A percentile compares a stretch with the other conserved stretches of the same genome.
Conservation (phyloP, 1,284 basidiomycete species). For the Leccinum pachyderme region DNA sequence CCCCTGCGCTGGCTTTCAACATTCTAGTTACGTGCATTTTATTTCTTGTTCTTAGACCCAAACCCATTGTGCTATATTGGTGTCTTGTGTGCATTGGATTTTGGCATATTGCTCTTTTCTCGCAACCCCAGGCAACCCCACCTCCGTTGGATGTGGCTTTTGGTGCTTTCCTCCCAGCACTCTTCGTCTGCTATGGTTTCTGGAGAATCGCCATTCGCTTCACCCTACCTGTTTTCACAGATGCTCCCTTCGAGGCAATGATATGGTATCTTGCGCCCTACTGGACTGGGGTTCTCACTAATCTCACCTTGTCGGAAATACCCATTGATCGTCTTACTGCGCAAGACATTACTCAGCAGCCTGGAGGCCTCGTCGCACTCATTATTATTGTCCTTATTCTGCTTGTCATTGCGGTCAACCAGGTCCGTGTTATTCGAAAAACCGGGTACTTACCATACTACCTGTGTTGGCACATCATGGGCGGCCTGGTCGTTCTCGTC, state of each 20-base stretch:
- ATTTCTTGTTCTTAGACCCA: conserved; percentile 73
- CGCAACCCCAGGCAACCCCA: conserved; percentile 69
- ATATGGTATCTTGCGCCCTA: conserved; percentile 77
- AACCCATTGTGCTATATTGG: conserved; percentile 71
- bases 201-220: conserved; percentile 79
- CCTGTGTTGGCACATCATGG: conserved; percentile 64
- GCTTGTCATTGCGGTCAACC: conserved; percentile 62
- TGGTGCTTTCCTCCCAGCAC: conserved; percentile 71
- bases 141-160: conserved; percentile 71
- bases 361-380: conserved; percentile 71
- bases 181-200: conserved; percentile 80
- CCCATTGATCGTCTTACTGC: conserved; percentile 73
- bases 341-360: conserved; percentile 65
- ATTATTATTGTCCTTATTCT: conserved; percentile 71
- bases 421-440: conserved; percentile 79
- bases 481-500: conserved; percentile 65
- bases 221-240: conserved; percentile 68
- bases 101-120: conserved; percentile 84
- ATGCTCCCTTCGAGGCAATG: conserved; percentile 68
- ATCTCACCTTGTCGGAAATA: conserved; percentile 64
- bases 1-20: conserved; percentile 70
- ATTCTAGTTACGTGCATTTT: conserved; percentile 63
- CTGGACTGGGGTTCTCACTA: conserved; percentile 77
- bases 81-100: conserved; percentile 81
- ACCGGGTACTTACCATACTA: conserved; percentile 82